Base-by-base conservation (phyloP, 2,329 filamentous ascomycete species). In the Trichoderma lentiforme region DNA sequence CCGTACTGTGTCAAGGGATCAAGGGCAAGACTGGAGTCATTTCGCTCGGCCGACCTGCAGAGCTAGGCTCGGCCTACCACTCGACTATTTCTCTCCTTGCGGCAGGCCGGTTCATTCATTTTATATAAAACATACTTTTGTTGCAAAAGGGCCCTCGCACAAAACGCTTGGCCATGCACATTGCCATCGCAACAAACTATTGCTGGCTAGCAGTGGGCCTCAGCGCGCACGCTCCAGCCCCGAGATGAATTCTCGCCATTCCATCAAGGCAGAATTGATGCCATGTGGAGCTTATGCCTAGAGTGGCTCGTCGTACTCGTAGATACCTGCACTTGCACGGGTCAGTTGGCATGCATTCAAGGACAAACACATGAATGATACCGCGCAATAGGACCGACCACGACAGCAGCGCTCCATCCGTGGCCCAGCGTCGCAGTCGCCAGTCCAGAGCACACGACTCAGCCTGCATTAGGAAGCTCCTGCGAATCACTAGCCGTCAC, bases 381-480 rank as follows among this genome's bases (percentile, higher is more conserved):
- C 47, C 14, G n/a, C 11, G 24, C 47, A 53, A 53, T 53, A 24
- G 47, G 47, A 53, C 47, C 47, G 47, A 53, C 9, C n/a, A 53
- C 47, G n/a, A 21, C n/a, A 51, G 47, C n/a, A 53, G 21, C 11
- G 11, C 47, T 60, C 57, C 57, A 60, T 60, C 28, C 18, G 18
- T 21, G 14, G 57, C 57, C 57, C 57, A 32, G 32, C 26, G 34
- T 61, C 58, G 47, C 64, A 67, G 43, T 67, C 21, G 64, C 64
- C 30, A 67, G 53, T 18, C 30, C 32, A 68, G 34, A 15, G 66
- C 36, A 43, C 66, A 70, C 57, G 57, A 70, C 56, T 70, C 66
- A 70, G 56, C 53, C 66, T 61, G 66, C 66, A 70, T 70, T 61
- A 39, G 66, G 53, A 60, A 61, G 53, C 56, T 69, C 66, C 26